A percentile compares a stretch with the other conserved stretches of the same genome.
phyloP scores from a whole-genome alignment of 1,284 basidiomycete genomes.

The Pulchroboletus neoregius region DNA sequence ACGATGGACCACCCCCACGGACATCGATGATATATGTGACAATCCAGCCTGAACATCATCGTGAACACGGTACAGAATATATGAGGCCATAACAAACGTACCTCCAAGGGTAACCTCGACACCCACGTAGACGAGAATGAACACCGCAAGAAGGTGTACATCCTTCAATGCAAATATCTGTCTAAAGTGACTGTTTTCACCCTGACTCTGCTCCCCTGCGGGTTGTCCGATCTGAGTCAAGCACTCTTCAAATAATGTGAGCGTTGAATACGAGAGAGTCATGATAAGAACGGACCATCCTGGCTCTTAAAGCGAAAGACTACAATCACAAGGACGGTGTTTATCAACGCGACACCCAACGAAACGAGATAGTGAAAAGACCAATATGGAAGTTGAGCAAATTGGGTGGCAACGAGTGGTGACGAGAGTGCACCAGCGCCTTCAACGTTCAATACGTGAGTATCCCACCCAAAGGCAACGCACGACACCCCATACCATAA shows the following conservation, averaged over 20 bases:
- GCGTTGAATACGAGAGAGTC: not conserved
- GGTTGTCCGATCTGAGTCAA: slow-evolving; percentile 34
- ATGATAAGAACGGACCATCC: slow-evolving; percentile 40
- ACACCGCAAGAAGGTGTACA: slow-evolving; percentile 52
- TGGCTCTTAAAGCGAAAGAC: slow-evolving; percentile 56
- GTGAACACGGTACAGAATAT: not conserved
- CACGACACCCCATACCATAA: slow-evolving; percentile 24
- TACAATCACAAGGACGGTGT: slow-evolving; percentile 39
- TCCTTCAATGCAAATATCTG: slow-evolving; percentile 46
- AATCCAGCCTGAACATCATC: slow-evolving; percentile 43
- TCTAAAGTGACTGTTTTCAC: slow-evolving; percentile 40
- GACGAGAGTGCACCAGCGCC: slow-evolving; percentile 57
- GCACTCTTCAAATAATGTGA: slow-evolving; percentile 27
- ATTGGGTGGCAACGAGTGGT: slow-evolving; percentile 63
- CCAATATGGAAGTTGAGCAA: slow-evolving; percentile 48
- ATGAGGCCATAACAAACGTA: slow-evolving; percentile 13
- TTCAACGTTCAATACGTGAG: slow-evolving; percentile 23
- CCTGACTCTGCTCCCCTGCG: slow-evolving; percentile 22
- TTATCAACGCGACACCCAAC: slow-evolving; percentile 50
- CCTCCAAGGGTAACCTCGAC: slow-evolving; percentile 56
- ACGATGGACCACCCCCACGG: slow-evolving; percentile 44
- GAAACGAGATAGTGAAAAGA: slow-evolving; percentile 66
- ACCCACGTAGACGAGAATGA: slow-evolving; percentile 54
- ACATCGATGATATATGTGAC: slow-evolving; percentile 48
- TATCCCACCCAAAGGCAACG: not conserved